phyloP scores from a whole-genome alignment of 2,329 filamentous ascomycete species.

The Penicillium sp. region DNA sequence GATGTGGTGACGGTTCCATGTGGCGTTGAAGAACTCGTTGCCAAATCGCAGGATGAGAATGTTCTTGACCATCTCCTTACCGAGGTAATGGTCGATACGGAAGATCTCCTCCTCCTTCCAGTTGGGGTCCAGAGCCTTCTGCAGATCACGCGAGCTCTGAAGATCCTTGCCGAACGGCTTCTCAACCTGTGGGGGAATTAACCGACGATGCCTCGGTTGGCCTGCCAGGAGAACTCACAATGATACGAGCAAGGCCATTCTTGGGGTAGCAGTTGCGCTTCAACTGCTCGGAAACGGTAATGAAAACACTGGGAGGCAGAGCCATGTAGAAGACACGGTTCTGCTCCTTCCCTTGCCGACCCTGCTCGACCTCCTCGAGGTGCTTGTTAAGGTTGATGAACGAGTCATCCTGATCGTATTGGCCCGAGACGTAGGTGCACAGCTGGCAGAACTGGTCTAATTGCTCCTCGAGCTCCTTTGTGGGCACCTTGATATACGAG shows the following conservation, averaged over 20 bases:
- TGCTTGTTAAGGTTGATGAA: constrained; percentile 84
- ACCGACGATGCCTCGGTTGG: constrained; percentile 1
- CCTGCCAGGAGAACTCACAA: constrained; percentile 59
- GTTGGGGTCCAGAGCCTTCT: constrained; percentile 91
- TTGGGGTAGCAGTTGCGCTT: constrained; percentile 96
- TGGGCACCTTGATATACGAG: constrained; percentile 98
- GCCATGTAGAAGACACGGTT: constrained; percentile 99
- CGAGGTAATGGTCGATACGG: constrained; percentile 98
- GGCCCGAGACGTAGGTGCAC: constrained; percentile 93
- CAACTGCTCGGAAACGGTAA: constrained; percentile 91
- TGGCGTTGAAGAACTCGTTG: constrained; percentile 97
- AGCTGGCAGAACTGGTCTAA: constrained; percentile 82
- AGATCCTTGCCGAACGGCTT: constrained; percentile 99
- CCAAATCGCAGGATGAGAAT: constrained; percentile 96
- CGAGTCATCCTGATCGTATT: constrained; percentile 95
- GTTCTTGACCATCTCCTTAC: constrained; percentile 99
- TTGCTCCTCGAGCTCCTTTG: constrained; percentile 95
- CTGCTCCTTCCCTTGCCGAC: constrained; percentile 66
- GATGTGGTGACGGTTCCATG: constrained; percentile 99
- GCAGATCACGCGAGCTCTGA: constrained; percentile 86
- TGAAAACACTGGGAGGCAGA: constrained; percentile 95
- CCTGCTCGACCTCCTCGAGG: constrained; percentile 79
- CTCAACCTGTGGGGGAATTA: constrained; percentile 67
- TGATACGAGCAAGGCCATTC: constrained; percentile 86
- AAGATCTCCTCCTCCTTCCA: constrained; percentile 99